Evolutionary conservation across 2,329 filamentous ascomycete species (phyloP), one percentile per base, ranked within the genome.

Genomic region (Aureobasidium mangrovei): DNA sequence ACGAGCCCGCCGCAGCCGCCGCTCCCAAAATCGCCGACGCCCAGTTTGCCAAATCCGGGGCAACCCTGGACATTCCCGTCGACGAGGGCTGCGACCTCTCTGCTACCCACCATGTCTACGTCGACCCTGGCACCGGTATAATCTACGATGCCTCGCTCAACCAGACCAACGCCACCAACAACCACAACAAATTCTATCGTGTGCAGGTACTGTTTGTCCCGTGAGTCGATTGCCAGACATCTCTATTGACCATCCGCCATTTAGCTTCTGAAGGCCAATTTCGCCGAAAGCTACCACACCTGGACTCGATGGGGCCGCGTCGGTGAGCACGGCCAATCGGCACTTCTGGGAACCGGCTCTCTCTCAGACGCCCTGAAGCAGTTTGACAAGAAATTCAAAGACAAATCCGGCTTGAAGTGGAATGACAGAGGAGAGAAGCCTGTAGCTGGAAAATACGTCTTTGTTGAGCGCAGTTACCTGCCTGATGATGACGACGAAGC

Each of bases 261-360:
- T 28, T 56, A 58, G 56, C 42, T 82, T 68, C 60, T 80, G 4
- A 9, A 51, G 9, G 35, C 12, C 29, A 9, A 9, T 2, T 33
- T 29, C 5, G 28, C 58, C 69, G 7, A 59, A 60, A 29, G 47
- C 7, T 86, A 76, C 65, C 71, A 74, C 41, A 82, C 80, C 0
- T 91, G 86, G 85, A 88, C 84, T 2, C 78, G 87, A 55, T 94
- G 86, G 87, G 89, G 89, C 26, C 81, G 89, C 26, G 88, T 94
- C 4, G 79, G 78, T 3, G 78, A 80, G 58, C 60, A 58, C 27
- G 79, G 79, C 1, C 72, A 78, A 57, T 69, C 54, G 29, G 69
- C 71, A 3, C 56, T 69, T 33, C 63, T 78, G 2, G 72, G 72
- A 0, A 48, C 62, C 7, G 70, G 70, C 6, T 60, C 57, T 3